Evolutionary conservation across 805 yeast species (phyloP).

Genomic region (Komagataella ulmi): DNA sequence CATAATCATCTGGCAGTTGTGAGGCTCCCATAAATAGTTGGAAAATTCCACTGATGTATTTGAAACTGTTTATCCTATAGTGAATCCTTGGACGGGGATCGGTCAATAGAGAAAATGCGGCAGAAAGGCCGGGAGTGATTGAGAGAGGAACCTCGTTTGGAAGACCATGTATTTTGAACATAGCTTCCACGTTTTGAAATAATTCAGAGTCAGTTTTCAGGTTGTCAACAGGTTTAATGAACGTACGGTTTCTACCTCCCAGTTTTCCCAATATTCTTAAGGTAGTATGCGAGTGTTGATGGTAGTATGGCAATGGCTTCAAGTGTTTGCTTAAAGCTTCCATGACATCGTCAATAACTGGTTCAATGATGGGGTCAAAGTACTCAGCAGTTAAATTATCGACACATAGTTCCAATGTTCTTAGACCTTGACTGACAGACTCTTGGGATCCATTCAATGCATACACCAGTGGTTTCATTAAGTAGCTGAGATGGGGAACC

Average conservation of each 20-base stretch:
- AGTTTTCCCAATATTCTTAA: constrained; percentile 86
- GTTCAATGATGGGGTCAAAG: constrained; percentile 94
- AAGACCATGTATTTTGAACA: constrained; percentile 62
- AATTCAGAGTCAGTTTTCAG: constrained; percentile 35
- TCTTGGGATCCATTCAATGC: constrained; percentile 89
- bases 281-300: constrained; percentile 91
- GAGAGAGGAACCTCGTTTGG: constrained; percentile 51
- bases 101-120: constrained; percentile 66
- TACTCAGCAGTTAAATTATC: constrained; percentile 94
- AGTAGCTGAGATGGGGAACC: constrained; percentile 80
- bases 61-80: constrained; percentile 68
- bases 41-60: constrained; percentile 52
- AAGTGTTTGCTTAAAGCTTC: constrained; percentile 84
- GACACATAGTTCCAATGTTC: constrained; percentile 91
- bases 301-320: constrained; percentile 87
- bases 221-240: constrained; percentile 63
- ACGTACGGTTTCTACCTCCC: constrained; percentile 90
- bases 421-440: constrained; percentile 82
- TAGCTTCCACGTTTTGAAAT: constrained; percentile 58
- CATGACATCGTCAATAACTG: constrained; percentile 90
- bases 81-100: constrained; percentile 50
- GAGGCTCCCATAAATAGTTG: constrained; percentile 52
- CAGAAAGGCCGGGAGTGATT: constrained; percentile 68
- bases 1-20: constrained; percentile 31
- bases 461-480: constrained; percentile 83